Evolutionary conservation across 2,329 filamentous ascomycete genomes (phyloP), one percentile per base, ranked within the genome.

Genomic region (Neophaeococcomyces aloes): DNA sequence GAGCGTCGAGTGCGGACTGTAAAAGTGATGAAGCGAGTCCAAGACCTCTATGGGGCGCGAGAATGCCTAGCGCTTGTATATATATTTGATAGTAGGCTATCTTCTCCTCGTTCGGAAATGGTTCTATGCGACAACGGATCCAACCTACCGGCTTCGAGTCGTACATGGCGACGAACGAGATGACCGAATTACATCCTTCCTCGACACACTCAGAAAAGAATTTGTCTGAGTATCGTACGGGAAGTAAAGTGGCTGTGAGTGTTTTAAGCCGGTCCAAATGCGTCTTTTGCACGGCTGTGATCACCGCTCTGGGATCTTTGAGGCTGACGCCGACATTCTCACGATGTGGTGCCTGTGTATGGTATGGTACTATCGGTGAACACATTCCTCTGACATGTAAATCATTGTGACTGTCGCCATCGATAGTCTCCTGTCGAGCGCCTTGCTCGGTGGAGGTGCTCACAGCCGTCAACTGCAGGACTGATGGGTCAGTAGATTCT

Each of bases 161-260:
- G 65, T 77, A 79, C 36, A 77, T 54, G 3, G 75, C 76, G 33
- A 78, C 67, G n/a, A 77, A 67, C 7, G 77, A 77, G 42, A 81
- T 59, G 45, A 70, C 66, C 31, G 68, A 63, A 42, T 67, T 63
- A 34, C 71, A 58, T 2, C 69, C 64, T 44, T 79, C 75, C 2
- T 70, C 67, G 56, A 79, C 65, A 31, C 70, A 76, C 47, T 76
- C 74, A 15, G 68, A 70, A 63, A 76, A 81, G 65, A 80, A 81
- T 14, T 65, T 68, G 36, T 72, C 68, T 2, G 74, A 70, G 55
- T 81, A 81, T 42, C 73, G 68, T 45, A 81, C 74, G 5, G 77
- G 78, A 1, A 81, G 66, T 2, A 78, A 67, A 3, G 78, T 61
- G 42, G 68, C 64, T 39, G 73, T 78, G 23, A 81, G 70, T 14